These are phyloP conservation scores for Irpex rosettiformis DNA, from an alignment of 1,284 basidiomycete species.

Conservation along the genomic window DNA sequence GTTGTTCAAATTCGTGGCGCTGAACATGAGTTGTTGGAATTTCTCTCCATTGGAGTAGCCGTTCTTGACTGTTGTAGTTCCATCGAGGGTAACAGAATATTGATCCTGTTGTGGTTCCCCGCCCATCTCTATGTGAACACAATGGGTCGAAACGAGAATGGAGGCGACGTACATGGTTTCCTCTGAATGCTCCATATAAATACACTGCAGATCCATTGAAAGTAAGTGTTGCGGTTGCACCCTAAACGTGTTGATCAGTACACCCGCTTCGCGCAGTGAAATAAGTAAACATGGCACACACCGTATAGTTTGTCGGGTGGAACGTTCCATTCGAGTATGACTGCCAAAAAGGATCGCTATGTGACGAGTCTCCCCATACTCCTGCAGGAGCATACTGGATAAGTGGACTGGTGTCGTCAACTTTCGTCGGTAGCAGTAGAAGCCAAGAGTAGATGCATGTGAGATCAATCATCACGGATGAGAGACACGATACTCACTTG, in stretches of 20 bases:
- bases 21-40: constrained; percentile 5
- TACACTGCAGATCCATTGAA: background rate
- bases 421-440: background rate
- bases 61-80: background rate
- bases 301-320: background rate
- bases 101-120: background rate
- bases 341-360: background rate
- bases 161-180: background rate
- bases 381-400: background rate
- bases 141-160: background rate
- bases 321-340: background rate
- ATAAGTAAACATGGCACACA: too few relatives aligned
- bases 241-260: background rate
- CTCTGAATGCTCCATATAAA: background rate
- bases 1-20: background rate
- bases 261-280: background rate
- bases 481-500: too few relatives aligned
- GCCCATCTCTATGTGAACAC: background rate
- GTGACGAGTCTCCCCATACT: background rate
- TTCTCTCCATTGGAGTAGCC: background rate
- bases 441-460: background rate
- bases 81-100: constrained; percentile 8
- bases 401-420: background rate
- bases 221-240: background rate
- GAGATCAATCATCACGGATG: too few relatives aligned